Evolutionary conservation across 2,329 filamentous ascomycete species (phyloP).

Genomic region (Claviceps pusilla): DNA sequence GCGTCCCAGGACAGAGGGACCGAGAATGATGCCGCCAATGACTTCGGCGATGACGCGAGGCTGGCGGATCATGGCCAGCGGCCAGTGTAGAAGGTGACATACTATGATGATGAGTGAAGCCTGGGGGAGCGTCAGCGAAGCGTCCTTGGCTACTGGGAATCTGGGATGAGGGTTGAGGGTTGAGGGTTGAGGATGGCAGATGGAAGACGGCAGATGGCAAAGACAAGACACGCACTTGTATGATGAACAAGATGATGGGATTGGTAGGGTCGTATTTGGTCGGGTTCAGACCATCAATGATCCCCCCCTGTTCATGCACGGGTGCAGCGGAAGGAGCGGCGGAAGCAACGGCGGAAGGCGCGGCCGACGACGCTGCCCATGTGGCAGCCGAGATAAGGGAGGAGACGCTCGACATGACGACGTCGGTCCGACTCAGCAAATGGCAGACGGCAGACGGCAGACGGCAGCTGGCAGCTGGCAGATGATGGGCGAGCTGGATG

Average conservation of each 20-base stretch:
- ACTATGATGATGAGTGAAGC: slow-evolving; percentile 32
- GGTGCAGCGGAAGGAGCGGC: slow-evolving; percentile 15
- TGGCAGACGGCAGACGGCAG: not conserved
- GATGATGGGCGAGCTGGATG: not conserved
- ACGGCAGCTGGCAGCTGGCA: not conserved
- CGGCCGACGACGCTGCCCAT: slow-evolving; percentile 14
- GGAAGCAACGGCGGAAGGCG: slow-evolving; percentile 11
- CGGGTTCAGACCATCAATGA: slow-evolving; percentile 58
- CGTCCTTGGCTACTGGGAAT: too few relatives aligned
- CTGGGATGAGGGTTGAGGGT: not conserved
- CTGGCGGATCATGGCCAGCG: slow-evolving; percentile 61
- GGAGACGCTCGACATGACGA: slow-evolving; percentile 5
- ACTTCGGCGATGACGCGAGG: slow-evolving; percentile 76
- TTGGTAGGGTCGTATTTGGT: slow-evolving; percentile 53
- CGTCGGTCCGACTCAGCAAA: not conserved
- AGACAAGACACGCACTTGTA: slow-evolving; percentile 35
- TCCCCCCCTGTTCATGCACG: slow-evolving; percentile 36
- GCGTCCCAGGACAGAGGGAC: slow-evolving; percentile 75
- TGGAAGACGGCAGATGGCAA: too few relatives aligned
- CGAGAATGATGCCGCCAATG: slow-evolving; percentile 69
- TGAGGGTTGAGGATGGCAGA: not conserved
- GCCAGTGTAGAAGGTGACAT: slow-evolving; percentile 49
- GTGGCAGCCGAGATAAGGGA: slow-evolving; percentile 9
- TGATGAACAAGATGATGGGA: slow-evolving; percentile 62
- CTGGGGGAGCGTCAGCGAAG: slow-evolving; percentile 7